Conservation (phyloP, 2,329 filamentous ascomycete species). For the Myriosclerotinia curreyana region DNA sequence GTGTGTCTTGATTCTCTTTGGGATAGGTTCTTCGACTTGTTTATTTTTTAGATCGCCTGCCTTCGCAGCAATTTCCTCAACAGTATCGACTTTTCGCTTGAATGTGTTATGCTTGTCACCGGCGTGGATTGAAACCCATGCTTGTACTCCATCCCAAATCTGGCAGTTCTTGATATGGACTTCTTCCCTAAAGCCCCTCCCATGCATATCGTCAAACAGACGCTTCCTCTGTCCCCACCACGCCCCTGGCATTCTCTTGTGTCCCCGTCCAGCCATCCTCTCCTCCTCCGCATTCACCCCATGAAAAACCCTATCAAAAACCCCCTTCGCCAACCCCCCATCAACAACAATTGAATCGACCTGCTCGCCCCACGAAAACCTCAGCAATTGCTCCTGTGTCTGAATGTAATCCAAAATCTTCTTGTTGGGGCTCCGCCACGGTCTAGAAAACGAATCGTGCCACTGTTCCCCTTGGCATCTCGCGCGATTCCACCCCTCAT, state of each 20-base stretch:
- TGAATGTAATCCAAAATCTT: slow-evolving; percentile 3
- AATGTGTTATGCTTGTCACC: background rate
- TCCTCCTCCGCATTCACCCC: slow-evolving; percentile 18
- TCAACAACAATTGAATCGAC: slow-evolving; percentile 24
- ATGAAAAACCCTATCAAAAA: slow-evolving; percentile 28
- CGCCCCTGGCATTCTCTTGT: slow-evolving; percentile 23
- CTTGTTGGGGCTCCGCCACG: background rate
- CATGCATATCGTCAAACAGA: slow-evolving; percentile 22
- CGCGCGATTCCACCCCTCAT: slow-evolving; percentile 15
- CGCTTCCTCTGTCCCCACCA: slow-evolving; percentile 28
- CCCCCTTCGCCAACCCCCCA: slow-evolving; percentile 19
- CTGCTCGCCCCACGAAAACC: slow-evolving; percentile 23
- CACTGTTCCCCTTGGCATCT: slow-evolving; percentile 12
- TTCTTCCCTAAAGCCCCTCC: slow-evolving; percentile 24
- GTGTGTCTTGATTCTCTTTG: slow-evolving; percentile 24
- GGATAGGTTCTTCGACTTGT: background rate
- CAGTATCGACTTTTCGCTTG: slow-evolving; percentile 13
- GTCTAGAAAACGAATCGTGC: background rate
- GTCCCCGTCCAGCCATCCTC: slow-evolving; percentile 3
- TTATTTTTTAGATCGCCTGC: background rate
- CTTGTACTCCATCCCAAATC: slow-evolving; percentile 4
- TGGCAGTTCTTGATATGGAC: slow-evolving; percentile 16
- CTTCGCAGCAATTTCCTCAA: background rate
- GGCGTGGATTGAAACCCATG: slow-evolving; percentile 10
- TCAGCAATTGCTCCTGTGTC: background rate